Base-by-base conservation (phyloP, 768 basidiomycete genomes). In the Tylopilus vinaceipallidus region DNA sequence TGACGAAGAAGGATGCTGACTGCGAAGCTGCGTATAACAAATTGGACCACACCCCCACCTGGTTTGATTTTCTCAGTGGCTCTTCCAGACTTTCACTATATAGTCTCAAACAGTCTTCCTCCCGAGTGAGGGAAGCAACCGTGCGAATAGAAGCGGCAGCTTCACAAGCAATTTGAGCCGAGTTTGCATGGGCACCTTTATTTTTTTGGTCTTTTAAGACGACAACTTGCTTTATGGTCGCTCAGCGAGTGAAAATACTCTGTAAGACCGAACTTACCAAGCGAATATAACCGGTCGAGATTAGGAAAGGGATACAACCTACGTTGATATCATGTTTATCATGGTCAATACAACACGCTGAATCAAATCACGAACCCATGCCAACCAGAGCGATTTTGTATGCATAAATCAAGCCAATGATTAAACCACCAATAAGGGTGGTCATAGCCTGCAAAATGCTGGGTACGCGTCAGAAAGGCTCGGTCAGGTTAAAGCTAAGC, bases 131-230 rank as follows among this genome's bases (percentile, higher is more conserved):
- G 1, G 86, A 77, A 9, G 94, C 92, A 24, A 98, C 94, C 2
- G 95, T 97, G 30, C 90, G 81, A 58, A 98, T 95, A 10, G 95
- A 79, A 10, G 80, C 86, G 22, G 92, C 91, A 29, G 92, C 91
- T 67, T 98, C 95, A 58, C 92, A 94, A 35, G 94, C 94, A 19
- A 94, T 64, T 51, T 95, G 92, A 5, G 94, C 91, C 23, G 89
- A 91, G 4, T 68, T 69, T 58, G 86, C 88, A 61, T 98, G 91
- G 0, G 84, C 74, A 57, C 77, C 76, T 70, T 91, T 91, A 74
- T 91, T 93, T 54, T 74, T 66, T 61, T 88, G 81, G 60, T 91
- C 93, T 66, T 95, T 95, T 54, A 94, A 71, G 1, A 93, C 89
- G 51, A 97, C 92, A 38, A 95, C 87, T 27, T 80, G 84, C 75